Percentiles rank a stretch among this genome's conserved stretches.
phyloP scores from a whole-genome alignment of 169 alveolate genomes.

The Haemoproteus tartakovskyi region DNA sequence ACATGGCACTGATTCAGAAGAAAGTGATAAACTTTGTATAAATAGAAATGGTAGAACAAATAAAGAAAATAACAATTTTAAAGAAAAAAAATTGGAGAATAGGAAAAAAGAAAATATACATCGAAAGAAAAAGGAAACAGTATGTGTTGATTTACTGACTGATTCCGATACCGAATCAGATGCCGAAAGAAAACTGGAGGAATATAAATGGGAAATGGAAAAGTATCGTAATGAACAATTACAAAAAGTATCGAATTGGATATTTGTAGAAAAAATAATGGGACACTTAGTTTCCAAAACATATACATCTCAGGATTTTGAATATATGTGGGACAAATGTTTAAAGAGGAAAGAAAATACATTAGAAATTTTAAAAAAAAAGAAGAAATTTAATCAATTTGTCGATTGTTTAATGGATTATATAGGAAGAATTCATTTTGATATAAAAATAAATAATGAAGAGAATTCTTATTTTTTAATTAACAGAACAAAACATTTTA shows the following conservation, averaged over 20 bases:
- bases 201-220: not conserved
- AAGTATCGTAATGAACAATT: not conserved
- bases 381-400: slow-evolving; percentile 3
- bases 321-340: not conserved
- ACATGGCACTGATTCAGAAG: not conserved
- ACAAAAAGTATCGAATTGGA: not conserved
- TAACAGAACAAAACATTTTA: slow-evolving; percentile 8
- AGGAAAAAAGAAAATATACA: too few species aligned
- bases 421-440: slow-evolving; percentile 53
- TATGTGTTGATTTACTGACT: too few species aligned
- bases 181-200: too few species aligned
- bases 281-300: too few species aligned
- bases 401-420: slow-evolving; percentile 35
- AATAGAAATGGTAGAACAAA: not conserved
- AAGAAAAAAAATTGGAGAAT: too few species aligned
- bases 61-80: not conserved
- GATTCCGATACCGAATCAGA: too few species aligned
- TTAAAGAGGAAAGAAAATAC: not conserved
- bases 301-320: too few species aligned
- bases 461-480: slow-evolving; percentile 7
- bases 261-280: not conserved
- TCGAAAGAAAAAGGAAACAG: too few species aligned
- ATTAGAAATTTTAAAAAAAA: not conserved
- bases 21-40: not conserved
- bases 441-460: slow-evolving; percentile 22